Conservation (phyloP, 2,329 filamentous ascomycete genomes). For the Fusarium continuum region DNA sequence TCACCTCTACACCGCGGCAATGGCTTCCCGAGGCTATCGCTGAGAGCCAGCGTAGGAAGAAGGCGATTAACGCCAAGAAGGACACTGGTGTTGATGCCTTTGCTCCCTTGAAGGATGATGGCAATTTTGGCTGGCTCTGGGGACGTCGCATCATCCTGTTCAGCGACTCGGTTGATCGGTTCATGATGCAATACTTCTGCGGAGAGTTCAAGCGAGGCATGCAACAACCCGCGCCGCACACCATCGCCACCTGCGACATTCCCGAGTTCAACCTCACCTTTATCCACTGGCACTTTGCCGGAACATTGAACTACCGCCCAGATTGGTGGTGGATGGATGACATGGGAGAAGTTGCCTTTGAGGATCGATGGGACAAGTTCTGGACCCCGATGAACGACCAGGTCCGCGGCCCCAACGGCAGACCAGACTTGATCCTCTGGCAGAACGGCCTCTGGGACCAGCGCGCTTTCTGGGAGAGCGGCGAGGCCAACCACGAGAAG, state of each 20-base stretch:
- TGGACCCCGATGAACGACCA: constrained; percentile 28
- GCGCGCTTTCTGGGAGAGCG: constrained; percentile 33
- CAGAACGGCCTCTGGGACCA: constrained; percentile 37
- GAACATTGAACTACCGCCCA: constrained; percentile 24
- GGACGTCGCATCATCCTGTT: constrained; percentile 34
- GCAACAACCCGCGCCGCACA: constrained; percentile 22
- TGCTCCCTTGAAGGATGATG: constrained; percentile 24
- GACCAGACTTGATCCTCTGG: constrained; percentile 33
- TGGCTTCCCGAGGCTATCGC: constrained; percentile 28
- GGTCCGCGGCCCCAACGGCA: constrained; percentile 22
- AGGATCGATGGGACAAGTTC: constrained; percentile 31
- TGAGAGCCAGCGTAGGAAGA: constrained; percentile 20
- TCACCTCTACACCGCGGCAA: constrained; percentile 26
- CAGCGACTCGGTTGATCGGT: constrained; percentile 34
- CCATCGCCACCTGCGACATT: constrained; percentile 24
- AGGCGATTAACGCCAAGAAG: constrained; percentile 1
- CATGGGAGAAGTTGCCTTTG: constrained; percentile 29
- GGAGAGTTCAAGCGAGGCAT: constrained; percentile 28
- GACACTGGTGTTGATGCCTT: background rate
- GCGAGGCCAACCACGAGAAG: constrained; percentile 29
- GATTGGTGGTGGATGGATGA: constrained; percentile 40
- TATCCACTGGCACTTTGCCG: constrained; percentile 32
- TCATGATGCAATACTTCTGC: constrained; percentile 37
- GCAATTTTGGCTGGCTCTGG: constrained; percentile 34
- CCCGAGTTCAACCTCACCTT: constrained; percentile 34